phyloP scores from a whole-genome alignment of 768 basidiomycete species.

The Porpolomopsis calyptriformis region DNA sequence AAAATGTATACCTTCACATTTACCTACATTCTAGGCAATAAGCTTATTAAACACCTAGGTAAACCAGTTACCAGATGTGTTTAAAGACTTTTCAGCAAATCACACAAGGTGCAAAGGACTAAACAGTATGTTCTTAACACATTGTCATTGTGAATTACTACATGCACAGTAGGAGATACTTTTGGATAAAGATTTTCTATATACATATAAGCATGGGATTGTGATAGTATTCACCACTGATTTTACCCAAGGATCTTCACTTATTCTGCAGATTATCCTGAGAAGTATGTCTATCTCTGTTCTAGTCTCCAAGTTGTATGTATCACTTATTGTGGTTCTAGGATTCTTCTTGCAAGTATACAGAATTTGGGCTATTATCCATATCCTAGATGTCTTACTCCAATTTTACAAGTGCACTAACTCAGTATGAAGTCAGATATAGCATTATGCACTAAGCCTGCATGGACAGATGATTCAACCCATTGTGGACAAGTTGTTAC shows the following conservation, averaged over 20 bases:
- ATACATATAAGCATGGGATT: slow-evolving; percentile 18
- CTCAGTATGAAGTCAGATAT: slow-evolving; percentile 16
- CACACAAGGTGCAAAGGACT: background rate
- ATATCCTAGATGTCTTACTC: slow-evolving; percentile 18
- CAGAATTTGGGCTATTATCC: slow-evolving; percentile 8
- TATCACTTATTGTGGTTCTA: slow-evolving; percentile 4
- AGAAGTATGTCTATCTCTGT: slow-evolving; percentile 18
- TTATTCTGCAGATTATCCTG: slow-evolving; percentile 26
- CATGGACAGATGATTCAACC: slow-evolving; percentile 4
- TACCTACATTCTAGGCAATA: background rate
- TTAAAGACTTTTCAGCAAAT: slow-evolving; percentile 1
- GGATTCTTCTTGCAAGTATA: slow-evolving; percentile 2
- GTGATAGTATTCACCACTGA: slow-evolving; percentile 18
- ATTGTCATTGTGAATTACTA: slow-evolving; percentile 24
- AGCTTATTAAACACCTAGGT: background rate
- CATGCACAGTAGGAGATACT: slow-evolving; percentile 23
- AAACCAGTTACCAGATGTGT: slow-evolving; percentile 1
- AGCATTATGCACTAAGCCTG: background rate
- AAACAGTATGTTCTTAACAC: slow-evolving; percentile 12
- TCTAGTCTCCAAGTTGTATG: background rate
- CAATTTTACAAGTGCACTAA: slow-evolving; percentile 12
- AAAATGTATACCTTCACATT: slow-evolving; percentile 2
- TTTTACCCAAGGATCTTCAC: slow-evolving; percentile 21
- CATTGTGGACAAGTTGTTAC: background rate
- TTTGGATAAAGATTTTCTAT: slow-evolving; percentile 11